Base-by-base conservation (phyloP, 768 basidiomycete species). In the Tephrocybe rancida region DNA sequence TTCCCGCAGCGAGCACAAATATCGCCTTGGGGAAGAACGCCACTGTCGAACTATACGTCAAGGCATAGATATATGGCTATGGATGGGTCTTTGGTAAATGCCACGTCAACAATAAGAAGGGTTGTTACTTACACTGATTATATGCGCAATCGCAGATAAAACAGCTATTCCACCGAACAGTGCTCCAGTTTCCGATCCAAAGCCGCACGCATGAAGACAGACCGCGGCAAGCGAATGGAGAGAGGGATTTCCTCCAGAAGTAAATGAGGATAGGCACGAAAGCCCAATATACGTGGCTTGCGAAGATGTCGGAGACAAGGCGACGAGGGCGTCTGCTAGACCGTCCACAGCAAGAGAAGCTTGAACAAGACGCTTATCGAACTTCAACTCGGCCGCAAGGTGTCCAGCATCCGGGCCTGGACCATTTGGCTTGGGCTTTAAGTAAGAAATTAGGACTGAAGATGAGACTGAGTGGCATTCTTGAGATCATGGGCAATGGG, bases 151-250 rank as follows among this genome's bases (percentile, higher is more conserved):
- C 0, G 89, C 86, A 48, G 84, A 81, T 38, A 91, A 64, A 14
- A 88, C 80, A 2, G 87, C 84, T 51, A 91, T 72, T 1, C 87
- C 87, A 13, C 88, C 88, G 50, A 92, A 89, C 32, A 92, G 63
- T 19, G 82, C 76, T 0, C 89, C 90, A 5, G 76, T 74, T 55
- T 81, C 76, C 19, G 71, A 67, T 48, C 74, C 71, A 48, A 63
- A 66, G 32, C 79, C 75, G 66, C 72, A 73, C 4, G 78, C 79
- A 62, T 80, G 82, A n/a, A 88, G 75, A 59, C 82, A 87, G 4
- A 91, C 73, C 0, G 88, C 90, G 14, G 75, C 77, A 8, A 92
- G 74, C n/a, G 87, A 88, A 55, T 90, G 86, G 47, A 83, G 66
- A 0, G 86, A 79, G 7, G 90, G 89, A 50, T 81, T 79, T 13